Conservation (phyloP, 306 rosid species). For the Lathyrus oleraceus region DNA sequence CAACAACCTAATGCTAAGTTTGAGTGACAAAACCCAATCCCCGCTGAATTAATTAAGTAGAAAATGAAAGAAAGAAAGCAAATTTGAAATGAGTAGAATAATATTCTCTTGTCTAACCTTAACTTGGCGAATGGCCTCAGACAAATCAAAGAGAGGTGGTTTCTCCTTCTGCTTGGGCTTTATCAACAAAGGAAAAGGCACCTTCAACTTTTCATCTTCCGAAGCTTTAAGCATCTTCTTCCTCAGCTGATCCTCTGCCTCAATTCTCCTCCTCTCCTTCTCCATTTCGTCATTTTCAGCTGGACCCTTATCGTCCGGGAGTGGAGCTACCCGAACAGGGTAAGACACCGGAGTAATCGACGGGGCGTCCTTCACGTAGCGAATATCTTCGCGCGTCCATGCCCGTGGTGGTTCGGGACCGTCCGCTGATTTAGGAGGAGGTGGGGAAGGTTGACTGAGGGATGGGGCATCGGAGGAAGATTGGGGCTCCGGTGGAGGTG, state of each 20-base stretch:
- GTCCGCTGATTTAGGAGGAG: constrained; percentile 25
- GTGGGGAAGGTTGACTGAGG: constrained; percentile 13
- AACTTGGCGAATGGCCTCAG: constrained; percentile 80
- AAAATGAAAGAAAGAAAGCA: background rate
- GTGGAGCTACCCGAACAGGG: constrained; percentile 67
- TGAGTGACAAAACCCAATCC: background rate
- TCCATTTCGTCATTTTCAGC: constrained; percentile 36
- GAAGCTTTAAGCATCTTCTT: constrained; percentile 45
- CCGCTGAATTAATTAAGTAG: background rate
- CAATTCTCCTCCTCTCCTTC: constrained; percentile 55
- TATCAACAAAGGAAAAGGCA: constrained; percentile 71
- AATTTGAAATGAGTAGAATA: background rate
- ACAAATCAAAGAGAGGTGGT: constrained; percentile 65
- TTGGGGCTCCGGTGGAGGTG: constrained; percentile 35
- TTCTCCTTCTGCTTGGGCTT: constrained; percentile 70
- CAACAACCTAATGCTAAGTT: constrained; percentile 16
- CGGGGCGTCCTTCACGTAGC: constrained; percentile 69
- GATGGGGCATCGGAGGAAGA: constrained; percentile 29
- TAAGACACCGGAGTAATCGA: constrained; percentile 65
- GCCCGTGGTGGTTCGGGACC: constrained; percentile 37
- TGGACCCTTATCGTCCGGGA: constrained; percentile 62
- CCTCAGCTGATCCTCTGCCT: constrained; percentile 44
- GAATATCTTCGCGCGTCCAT: constrained; percentile 72
- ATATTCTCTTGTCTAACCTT: constrained; percentile 52
- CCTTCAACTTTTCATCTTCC: constrained; percentile 58